Percentiles rank a stretch among this genome's conserved stretches.
Conservation (phyloP, 306 rosid genomes). For the Medicago ruthenica region DNA sequence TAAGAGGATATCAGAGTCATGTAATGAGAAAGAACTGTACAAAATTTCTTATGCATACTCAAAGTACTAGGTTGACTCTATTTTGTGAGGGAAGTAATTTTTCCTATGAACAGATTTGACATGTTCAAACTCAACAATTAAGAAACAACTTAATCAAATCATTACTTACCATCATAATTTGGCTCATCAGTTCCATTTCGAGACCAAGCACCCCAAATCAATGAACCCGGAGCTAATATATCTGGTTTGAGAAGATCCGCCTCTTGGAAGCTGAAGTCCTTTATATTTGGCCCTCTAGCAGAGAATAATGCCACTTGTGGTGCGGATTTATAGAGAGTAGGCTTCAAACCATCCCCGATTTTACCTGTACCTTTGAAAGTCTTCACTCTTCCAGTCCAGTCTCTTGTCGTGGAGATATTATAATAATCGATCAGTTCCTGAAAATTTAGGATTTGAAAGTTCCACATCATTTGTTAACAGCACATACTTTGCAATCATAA, state of each 20-base stretch:
- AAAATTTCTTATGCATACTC: no score
- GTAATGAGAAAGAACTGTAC: no score
- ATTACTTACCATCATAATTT: slow-evolving; percentile 67
- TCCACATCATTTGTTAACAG: slow-evolving; percentile 37
- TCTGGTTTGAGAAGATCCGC: slow-evolving; percentile 99
- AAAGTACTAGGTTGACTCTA: not conserved
- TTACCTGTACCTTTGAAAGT: slow-evolving; percentile 79
- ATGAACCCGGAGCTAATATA: slow-evolving; percentile 95
- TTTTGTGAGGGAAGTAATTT: slow-evolving; percentile 10
- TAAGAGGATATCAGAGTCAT: not conserved
- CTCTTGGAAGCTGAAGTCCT: slow-evolving; percentile 87
- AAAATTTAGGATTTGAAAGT: slow-evolving; percentile 42
- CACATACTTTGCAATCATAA: slow-evolving; percentile 32
- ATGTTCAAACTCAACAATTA: not conserved
- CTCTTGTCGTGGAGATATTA: slow-evolving; percentile 84
- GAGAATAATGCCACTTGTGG: slow-evolving; percentile 96
- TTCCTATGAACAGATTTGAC: slow-evolving; percentile 27
- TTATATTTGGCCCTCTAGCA: slow-evolving; percentile 95
- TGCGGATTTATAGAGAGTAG: slow-evolving; percentile 90
- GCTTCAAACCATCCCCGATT: slow-evolving; percentile 89
- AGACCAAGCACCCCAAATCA: slow-evolving; percentile 99
- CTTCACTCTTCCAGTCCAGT: slow-evolving; percentile 97
- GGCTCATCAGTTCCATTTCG: slow-evolving; percentile 98
- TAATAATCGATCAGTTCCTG: slow-evolving; percentile 93
- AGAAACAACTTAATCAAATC: slow-evolving; percentile 33